phyloP scores from a whole-genome alignment of 495 filamentous ascomycete species.

The Aspergillus hancockii region DNA sequence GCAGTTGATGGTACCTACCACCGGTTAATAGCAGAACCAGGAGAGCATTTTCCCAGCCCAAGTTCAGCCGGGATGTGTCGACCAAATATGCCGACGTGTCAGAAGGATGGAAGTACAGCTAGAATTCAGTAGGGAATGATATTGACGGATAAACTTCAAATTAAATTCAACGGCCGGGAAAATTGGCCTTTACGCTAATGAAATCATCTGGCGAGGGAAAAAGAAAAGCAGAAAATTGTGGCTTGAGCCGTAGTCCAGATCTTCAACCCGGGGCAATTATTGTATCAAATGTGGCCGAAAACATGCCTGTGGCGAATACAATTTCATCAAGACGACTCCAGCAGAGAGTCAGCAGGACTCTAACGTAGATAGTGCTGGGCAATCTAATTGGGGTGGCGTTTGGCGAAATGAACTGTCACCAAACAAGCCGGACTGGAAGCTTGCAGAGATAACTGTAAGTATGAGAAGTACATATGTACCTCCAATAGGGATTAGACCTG shows the following conservation, averaged over 20 bases:
- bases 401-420: conserved; percentile 9
- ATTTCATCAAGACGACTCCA: conserved; percentile 9
- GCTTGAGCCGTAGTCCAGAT: conserved; percentile 13
- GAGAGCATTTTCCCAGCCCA: conserved; percentile 16
- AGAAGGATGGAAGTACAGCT: conserved; percentile 9
- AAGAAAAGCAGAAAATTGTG: conserved; percentile 6
- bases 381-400: background rate
- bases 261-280: conserved; percentile 1
- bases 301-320: conserved; percentile 26
- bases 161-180: conserved; percentile 5
- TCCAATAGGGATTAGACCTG: background rate
- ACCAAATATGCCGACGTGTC: conserved; percentile 18
- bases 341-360: conserved; percentile 25
- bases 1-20: conserved; percentile 14
- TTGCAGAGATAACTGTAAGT: background rate
- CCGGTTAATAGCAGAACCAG: conserved; percentile 20
- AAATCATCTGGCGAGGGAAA: background rate
- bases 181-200: conserved; percentile 3
- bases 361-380: background rate
- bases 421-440: background rate
- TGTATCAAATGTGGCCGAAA: conserved; percentile 18
- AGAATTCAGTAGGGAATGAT: background rate
- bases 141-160: conserved; percentile 4
- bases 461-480: background rate
- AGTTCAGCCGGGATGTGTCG: conserved; percentile 21